Conservation (phyloP, 176 grass and related monocot species). For the Tuctoria greenei region DNA sequence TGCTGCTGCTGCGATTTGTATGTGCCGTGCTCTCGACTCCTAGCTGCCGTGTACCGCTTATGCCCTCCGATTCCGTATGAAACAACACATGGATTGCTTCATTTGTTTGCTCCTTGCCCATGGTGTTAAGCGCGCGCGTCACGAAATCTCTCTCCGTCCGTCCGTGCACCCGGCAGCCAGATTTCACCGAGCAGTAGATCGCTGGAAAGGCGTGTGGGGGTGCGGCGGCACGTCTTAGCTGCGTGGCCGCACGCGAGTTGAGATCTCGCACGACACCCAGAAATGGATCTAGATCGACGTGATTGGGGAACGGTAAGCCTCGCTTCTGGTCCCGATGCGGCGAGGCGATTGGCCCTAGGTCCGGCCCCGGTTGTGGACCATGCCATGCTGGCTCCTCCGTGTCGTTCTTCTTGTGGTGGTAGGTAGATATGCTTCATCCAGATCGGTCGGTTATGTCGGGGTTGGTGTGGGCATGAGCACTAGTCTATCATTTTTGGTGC, state of each 20-base stretch:
- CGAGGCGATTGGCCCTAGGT: neutral
- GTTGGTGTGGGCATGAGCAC: neutral
- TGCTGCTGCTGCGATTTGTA: conserved; percentile 4
- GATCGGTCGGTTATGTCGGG: neutral
- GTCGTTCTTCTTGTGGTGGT: neutral
- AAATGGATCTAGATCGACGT: conserved; percentile 26
- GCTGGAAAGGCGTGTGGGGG: neutral
- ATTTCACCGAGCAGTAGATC: conserved; percentile 12
- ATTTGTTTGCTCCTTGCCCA: neutral
- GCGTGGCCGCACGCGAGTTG: neutral
- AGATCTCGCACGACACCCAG: conserved; percentile 7
- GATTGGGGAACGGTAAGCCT: conserved; percentile 1
- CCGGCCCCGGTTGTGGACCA: conserved; percentile 8
- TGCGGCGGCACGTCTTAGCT: conserved; percentile 25
- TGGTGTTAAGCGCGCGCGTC: neutral
- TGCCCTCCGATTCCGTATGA: neutral
- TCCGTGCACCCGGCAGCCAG: neutral
- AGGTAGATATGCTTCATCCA: neutral
- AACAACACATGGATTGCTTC: neutral
- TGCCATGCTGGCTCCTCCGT: neutral
- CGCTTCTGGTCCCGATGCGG: conserved; percentile 19
- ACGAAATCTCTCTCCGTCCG: neutral
- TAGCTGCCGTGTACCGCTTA: neutral
- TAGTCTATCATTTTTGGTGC: neutral
- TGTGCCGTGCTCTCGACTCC: neutral